These are phyloP conservation scores for Floccularia luteovirens DNA, from an alignment of 768 basidiomycete species.

Conservation along the genomic window DNA sequence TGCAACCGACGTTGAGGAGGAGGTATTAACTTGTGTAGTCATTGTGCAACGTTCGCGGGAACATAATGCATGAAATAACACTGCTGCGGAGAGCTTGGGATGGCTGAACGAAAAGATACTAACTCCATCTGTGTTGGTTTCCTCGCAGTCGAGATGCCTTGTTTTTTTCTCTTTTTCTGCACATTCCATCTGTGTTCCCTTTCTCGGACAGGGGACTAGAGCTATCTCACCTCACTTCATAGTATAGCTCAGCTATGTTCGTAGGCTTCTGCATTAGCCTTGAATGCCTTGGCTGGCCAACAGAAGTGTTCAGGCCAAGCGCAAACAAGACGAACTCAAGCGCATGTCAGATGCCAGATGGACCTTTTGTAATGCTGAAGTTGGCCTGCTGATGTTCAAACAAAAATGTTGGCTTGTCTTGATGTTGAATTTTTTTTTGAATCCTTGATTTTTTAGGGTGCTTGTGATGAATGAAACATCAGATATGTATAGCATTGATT, in stretches of 20 bases:
- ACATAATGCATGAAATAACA: too few species aligned
- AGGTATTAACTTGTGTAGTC: too few species aligned
- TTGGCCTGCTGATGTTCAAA: slow-evolving; percentile 41
- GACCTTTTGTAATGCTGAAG: slow-evolving; percentile 35
- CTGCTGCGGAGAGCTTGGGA: too few species aligned
- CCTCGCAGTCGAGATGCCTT: too few species aligned
- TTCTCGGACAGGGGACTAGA: too few species aligned
- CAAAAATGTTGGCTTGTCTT: too few species aligned
- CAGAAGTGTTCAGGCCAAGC: slow-evolving; percentile 16
- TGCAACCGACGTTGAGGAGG: too few species aligned
- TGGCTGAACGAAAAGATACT: too few species aligned
- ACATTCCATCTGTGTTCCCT: too few species aligned
- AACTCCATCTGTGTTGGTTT: too few species aligned
- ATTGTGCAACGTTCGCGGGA: too few species aligned
- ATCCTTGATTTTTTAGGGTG: slow-evolving; percentile 33
- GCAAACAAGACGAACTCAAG: slow-evolving; percentile 31
- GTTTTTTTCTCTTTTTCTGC: too few species aligned
- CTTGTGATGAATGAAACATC: slow-evolving; percentile 39
- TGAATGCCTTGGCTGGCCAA: slow-evolving; percentile 22
- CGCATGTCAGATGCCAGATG: slow-evolving; percentile 28
- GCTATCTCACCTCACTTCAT: not conserved
- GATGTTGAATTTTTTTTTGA: slow-evolving; percentile 3
- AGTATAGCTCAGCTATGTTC: not conserved
- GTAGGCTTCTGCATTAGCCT: slow-evolving; percentile 19
- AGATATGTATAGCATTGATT: not conserved